These are phyloP conservation scores for Lanmaoa pseudosensibilis DNA, from an alignment of 768 basidiomycete genomes.

Conservation along the genomic window DNA sequence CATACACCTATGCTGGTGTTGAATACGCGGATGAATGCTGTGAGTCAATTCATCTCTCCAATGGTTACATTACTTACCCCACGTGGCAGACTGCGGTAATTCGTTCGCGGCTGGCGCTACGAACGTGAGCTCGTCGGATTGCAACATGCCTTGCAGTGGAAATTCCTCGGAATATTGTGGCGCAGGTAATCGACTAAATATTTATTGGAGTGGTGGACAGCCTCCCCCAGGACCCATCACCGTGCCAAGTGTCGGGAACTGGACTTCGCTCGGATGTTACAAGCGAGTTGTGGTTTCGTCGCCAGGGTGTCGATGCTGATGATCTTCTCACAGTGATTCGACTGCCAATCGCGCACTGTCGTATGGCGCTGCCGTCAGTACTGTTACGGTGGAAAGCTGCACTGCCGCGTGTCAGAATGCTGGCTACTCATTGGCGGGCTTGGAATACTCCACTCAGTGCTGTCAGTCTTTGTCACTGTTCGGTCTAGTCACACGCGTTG, in stretches of 20 bases:
- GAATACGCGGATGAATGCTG: conserved; percentile 70
- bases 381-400: conserved; percentile 51
- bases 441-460: conserved; percentile 50
- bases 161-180: conserved; percentile 60
- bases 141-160: conserved; percentile 62
- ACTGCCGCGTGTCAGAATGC: conserved; percentile 46
- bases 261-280: conserved; percentile 76
- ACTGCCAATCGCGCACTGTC: conserved; percentile 34
- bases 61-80: not conserved
- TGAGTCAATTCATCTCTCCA: conserved; percentile 32
- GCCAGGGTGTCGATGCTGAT: not conserved
- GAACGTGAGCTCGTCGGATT: conserved; percentile 50
- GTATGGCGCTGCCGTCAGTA: conserved; percentile 34
- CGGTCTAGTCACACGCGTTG: conserved; percentile 37
- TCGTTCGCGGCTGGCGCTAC: conserved; percentile 45
- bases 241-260: conserved; percentile 55
- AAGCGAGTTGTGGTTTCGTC: conserved; percentile 41
- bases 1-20: conserved; percentile 65
- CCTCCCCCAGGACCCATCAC: conserved; percentile 58
- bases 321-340: conserved; percentile 33
- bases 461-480: conserved; percentile 37
- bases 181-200: conserved; percentile 54
- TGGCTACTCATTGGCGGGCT: conserved; percentile 42
- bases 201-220: conserved; percentile 61
- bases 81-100: conserved; percentile 60